Percentiles rank a stretch among this genome's conserved stretches.
These are phyloP conservation scores for Colletotrichum spaethianum DNA, from an alignment of 2,329 filamentous ascomycete genomes.

Conservation along the genomic window DNA sequence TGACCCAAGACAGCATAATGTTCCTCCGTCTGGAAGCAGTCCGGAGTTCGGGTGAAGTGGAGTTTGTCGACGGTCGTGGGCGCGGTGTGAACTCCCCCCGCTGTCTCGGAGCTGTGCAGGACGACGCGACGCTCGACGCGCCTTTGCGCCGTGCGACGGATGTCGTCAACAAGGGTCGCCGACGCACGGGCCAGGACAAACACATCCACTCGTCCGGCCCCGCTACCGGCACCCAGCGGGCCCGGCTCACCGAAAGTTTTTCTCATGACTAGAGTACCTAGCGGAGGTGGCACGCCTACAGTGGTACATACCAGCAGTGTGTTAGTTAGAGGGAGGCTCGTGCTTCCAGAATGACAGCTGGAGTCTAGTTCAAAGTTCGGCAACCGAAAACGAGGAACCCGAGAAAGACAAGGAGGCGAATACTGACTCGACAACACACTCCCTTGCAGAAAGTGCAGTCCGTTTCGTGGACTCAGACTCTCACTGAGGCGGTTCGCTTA, in stretches of 20 bases:
- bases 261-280: background rate
- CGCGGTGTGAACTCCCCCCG: background rate
- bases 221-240: conserved; percentile 16
- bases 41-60: background rate
- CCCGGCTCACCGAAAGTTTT: conserved; percentile 8
- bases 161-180: conserved; percentile 15
- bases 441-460: background rate
- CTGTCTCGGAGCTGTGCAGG: conserved; percentile 8
- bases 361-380: background rate
- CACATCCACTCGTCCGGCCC: conserved; percentile 8
- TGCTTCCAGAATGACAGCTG: background rate
- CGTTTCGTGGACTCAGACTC: background rate
- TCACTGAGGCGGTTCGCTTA: background rate
- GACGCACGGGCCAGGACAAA: background rate
- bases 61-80: conserved; percentile 3
- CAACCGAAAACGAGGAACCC: background rate
- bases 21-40: background rate
- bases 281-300: too few relatives aligned
- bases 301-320: too few relatives aligned
- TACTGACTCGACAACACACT: background rate
- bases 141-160: background rate
- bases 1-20: background rate
- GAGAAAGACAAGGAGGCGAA: background rate
- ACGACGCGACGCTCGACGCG: conserved; percentile 29
- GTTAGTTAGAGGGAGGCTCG: background rate